Evolutionary conservation across 495 filamentous ascomycete species (phyloP).

Genomic region (Pyrenula aspistea): DNA sequence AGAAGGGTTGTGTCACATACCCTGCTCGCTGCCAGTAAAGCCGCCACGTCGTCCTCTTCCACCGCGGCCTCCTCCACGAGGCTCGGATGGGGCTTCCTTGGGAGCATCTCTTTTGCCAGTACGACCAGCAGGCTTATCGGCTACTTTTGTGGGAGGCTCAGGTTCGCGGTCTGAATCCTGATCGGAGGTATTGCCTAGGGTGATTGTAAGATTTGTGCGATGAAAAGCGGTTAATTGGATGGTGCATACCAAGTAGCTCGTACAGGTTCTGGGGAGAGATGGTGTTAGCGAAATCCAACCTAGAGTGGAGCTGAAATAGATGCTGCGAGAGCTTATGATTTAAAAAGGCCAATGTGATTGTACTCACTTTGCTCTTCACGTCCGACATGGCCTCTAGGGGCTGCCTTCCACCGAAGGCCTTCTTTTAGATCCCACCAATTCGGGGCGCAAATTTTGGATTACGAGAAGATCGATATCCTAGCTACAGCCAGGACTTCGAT

Average conservation of each 20-base stretch:
- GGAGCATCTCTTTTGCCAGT: slow-evolving; percentile 82
- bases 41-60: slow-evolving; percentile 41
- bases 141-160: slow-evolving; percentile 66
- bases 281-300: slow-evolving; percentile 12
- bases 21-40: slow-evolving; percentile 66
- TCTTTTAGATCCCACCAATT: slow-evolving; percentile 13
- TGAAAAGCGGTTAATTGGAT: slow-evolving; percentile 17
- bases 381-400: slow-evolving; percentile 13
- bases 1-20: slow-evolving; percentile 48
- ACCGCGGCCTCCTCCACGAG: slow-evolving; percentile 26
- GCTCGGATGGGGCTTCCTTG: slow-evolving; percentile 48
- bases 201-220: slow-evolving; percentile 11
- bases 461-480: not conserved
- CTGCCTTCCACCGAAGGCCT: slow-evolving; percentile 16
- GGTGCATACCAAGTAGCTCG: slow-evolving; percentile 72
- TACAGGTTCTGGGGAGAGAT: slow-evolving; percentile 55
- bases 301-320: no score
- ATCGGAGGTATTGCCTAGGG: slow-evolving; percentile 76
- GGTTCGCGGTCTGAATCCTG: slow-evolving; percentile 68
- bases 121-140: slow-evolving; percentile 72
- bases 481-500: not conserved
- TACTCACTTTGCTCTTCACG: slow-evolving; percentile 17
- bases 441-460: not conserved
- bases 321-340: no score
- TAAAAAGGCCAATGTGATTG: not conserved